A percentile compares a stretch with the other conserved stretches of the same genome.
These are phyloP conservation scores for Xylariaceae sp. DNA, from an alignment of 2,329 filamentous ascomycete species.

Conservation along the genomic window DNA sequence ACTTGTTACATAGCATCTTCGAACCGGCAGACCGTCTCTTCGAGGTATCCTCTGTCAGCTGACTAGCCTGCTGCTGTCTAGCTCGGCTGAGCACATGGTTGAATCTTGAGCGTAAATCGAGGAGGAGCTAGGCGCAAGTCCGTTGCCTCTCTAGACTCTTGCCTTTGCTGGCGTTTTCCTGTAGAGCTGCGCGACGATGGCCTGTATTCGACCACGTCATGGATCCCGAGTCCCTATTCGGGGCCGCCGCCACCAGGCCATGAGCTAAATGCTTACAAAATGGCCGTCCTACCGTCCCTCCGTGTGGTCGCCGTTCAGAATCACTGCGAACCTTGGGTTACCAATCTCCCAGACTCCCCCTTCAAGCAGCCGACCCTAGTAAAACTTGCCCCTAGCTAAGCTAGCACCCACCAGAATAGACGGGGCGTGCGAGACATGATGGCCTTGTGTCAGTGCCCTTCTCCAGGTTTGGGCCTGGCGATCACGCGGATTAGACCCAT, in stretches of 20 bases:
- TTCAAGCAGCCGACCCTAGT: not conserved
- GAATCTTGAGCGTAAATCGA: not conserved
- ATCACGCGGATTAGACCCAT: constrained; percentile 8
- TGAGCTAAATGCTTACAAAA: not conserved
- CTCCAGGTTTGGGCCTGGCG: constrained; percentile 14
- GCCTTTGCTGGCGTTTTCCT: too few species aligned
- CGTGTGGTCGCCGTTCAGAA: not conserved
- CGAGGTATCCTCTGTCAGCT: not conserved
- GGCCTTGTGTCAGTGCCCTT: constrained; percentile 6
- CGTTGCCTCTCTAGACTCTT: not conserved
- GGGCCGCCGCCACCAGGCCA: not conserved
- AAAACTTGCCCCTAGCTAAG: not conserved
- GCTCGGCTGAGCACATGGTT: not conserved
- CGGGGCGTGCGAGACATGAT: not conserved
- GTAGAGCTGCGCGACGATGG: not conserved
- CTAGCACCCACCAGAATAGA: not conserved
- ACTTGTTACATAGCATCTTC: too few species aligned
- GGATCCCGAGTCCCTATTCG: not conserved
- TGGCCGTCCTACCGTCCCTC: not conserved
- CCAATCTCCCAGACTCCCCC: not conserved
- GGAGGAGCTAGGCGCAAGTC: not conserved
- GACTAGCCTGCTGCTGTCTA: not conserved
- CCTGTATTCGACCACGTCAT: not conserved
- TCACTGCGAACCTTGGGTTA: not conserved
- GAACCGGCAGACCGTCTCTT: too few species aligned